Evolutionary conservation across 768 basidiomycete genomes (phyloP), one percentile per base, ranked within the genome.

Genomic region (Mycena vulgaris): DNA sequence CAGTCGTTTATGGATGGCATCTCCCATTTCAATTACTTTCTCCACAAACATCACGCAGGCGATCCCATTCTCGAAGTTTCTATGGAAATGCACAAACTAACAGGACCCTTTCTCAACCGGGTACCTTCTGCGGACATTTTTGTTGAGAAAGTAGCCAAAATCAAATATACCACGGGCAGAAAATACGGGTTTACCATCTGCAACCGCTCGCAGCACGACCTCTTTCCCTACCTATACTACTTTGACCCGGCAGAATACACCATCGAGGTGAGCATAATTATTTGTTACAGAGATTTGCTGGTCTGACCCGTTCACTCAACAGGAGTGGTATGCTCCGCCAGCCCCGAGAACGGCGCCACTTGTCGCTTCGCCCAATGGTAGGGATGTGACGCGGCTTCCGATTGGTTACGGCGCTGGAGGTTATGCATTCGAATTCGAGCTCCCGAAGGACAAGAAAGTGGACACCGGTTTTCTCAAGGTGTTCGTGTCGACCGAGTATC

Each of bases 401-500:
- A 45, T 55, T 16, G 63, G 42, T 1, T 55, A 57, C 27, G 42
- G 31, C 16, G 19, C 3, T 30, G 52, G 63, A 19, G 55, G 47
- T 5, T 37, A 28, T 66, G 55, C 45, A 16, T 56, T 57, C 45
- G 13, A 56, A 23, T 65, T 65, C 63, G 19, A 10, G 9, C 42
- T 55, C 13, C 21, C 30, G 2, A 25, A 21, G 27, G 64, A 55
- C 30, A 56, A 37, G 47, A 35, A 19, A 1, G 28, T 21, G 21
- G 56, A 56, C 27, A 53, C 81, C 0, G 83, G 84, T 19, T 87
- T 87, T 75, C 68, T 87, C 59, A 87, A 87, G 65, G 69, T 87
- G 13, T 87, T 87, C 70, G 80, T 87, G 5, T 86, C 85, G n/a
- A 85, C 84, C 4, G 76, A 76, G 13, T 85, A 82, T 66, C 80